These are phyloP conservation scores for Collybiopsis confluens DNA, from an alignment of 768 basidiomycete species.

Conservation along the genomic window DNA sequence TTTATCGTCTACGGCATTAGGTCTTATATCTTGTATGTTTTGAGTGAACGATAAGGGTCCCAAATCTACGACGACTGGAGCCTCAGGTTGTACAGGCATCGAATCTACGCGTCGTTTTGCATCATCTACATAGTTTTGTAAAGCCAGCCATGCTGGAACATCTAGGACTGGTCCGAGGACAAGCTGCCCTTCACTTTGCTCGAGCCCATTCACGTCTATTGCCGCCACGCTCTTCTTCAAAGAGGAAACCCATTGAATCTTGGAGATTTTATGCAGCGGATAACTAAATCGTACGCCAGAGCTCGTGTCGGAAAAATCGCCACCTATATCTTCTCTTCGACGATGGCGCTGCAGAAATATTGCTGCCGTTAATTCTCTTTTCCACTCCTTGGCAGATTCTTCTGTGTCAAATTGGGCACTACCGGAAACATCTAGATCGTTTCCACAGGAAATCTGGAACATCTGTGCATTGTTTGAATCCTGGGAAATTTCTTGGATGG, in stretches of 20 bases:
- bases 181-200: slow-evolving; percentile 18
- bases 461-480: slow-evolving; percentile 40
- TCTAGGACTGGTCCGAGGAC: slow-evolving; percentile 28
- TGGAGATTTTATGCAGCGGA: slow-evolving; percentile 35
- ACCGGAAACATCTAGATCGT: slow-evolving; percentile 19
- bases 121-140: slow-evolving; percentile 21
- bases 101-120: slow-evolving; percentile 22
- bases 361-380: slow-evolving; percentile 43
- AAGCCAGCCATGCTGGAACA: slow-evolving; percentile 20
- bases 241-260: slow-evolving; percentile 17
- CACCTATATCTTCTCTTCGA: slow-evolving; percentile 28
- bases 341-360: slow-evolving; percentile 42
- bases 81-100: background rate
- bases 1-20: slow-evolving; percentile 15
- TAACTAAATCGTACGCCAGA: slow-evolving; percentile 42
- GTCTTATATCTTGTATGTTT: slow-evolving; percentile 1
- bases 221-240: slow-evolving; percentile 22
- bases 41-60: slow-evolving; percentile 35
- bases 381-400: slow-evolving; percentile 49
- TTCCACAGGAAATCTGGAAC: slow-evolving; percentile 33
- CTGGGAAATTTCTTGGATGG: slow-evolving; percentile 40
- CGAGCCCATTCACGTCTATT: slow-evolving; percentile 17
- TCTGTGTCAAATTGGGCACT: slow-evolving; percentile 53
- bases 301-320: slow-evolving; percentile 23
- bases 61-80: slow-evolving; percentile 36